Percentiles rank a stretch among this genome's conserved stretches.
These are phyloP conservation scores for Botrytis tulipae DNA, from an alignment of 2,329 filamentous ascomycete genomes.

Conservation along the genomic window DNA sequence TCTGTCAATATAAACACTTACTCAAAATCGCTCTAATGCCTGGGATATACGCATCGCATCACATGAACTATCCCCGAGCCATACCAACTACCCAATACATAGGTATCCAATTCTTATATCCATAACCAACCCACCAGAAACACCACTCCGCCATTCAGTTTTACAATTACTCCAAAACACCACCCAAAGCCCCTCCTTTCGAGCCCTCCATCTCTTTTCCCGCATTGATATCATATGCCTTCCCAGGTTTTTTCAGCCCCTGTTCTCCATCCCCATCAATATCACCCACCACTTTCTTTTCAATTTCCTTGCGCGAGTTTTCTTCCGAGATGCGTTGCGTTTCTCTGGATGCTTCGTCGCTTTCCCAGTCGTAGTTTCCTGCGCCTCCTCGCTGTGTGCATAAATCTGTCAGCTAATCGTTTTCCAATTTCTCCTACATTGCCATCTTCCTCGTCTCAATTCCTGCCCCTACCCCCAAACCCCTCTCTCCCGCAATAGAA, in stretches of 20 bases:
- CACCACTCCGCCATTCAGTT: background rate
- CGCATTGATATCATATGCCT: background rate
- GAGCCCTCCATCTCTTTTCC: conserved; percentile 3
- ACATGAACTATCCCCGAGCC: background rate
- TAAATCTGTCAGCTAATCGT: conserved; percentile 24
- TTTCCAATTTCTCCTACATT: background rate
- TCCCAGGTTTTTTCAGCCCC: conserved; percentile 5
- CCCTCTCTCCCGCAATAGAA: conserved; percentile 36
- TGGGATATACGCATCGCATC: background rate
- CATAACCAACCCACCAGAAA: conserved; percentile 19
- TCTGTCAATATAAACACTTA: background rate
- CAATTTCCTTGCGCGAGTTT: conserved; percentile 25
- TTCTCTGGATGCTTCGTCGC: background rate
- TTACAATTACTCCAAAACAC: background rate
- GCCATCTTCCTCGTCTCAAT: background rate
- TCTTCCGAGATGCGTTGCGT: background rate
- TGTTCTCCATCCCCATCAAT: conserved; percentile 46
- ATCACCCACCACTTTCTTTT: background rate
- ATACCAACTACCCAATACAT: background rate
- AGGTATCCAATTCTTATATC: background rate
- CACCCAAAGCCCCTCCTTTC: background rate
- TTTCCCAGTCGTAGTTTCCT: background rate
- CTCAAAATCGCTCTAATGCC: background rate
- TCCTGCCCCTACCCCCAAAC: background rate
- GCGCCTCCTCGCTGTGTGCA: background rate